Percentiles rank a stretch among this genome's conserved stretches.
These are phyloP conservation scores for Cercophora sp. DNA, from an alignment of 495 filamentous ascomycete genomes.

Conservation along the genomic window DNA sequence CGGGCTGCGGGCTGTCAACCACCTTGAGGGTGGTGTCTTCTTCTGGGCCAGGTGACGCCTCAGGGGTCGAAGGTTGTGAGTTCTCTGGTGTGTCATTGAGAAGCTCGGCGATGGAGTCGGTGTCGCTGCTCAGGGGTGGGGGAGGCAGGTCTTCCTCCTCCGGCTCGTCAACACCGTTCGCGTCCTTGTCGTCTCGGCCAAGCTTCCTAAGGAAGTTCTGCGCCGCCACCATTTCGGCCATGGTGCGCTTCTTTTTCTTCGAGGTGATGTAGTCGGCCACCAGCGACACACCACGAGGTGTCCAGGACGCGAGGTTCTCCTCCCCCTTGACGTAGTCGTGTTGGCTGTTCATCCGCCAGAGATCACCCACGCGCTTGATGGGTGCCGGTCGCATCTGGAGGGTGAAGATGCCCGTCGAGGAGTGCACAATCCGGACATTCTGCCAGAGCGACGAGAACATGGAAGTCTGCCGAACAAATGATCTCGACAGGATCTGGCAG, in stretches of 20 bases:
- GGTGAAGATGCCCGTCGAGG: conserved; percentile 78
- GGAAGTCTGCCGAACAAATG: conserved; percentile 76
- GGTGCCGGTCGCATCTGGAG: conserved; percentile 79
- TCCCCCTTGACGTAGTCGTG: conserved; percentile 94
- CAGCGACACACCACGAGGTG: conserved; percentile 81
- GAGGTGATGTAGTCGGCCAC: conserved; percentile 75
- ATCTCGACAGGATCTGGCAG: conserved; percentile 78
- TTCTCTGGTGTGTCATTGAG: conserved; percentile 44
- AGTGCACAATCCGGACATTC: conserved; percentile 78
- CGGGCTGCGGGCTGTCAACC: not conserved
- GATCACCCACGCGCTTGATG: conserved; percentile 83
- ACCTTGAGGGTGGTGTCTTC: not conserved
- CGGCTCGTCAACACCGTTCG: conserved; percentile 23
- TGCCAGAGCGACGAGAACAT: conserved; percentile 88
- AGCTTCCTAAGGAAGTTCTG: conserved; percentile 61
- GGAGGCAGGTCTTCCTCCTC: conserved; percentile 19
- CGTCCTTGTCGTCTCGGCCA: conserved; percentile 26
- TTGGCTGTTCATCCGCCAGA: conserved; percentile 96
- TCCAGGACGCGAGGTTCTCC: conserved; percentile 77
- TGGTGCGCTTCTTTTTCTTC: conserved; percentile 63
- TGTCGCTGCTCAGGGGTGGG: conserved; percentile 21
- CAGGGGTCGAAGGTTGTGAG: conserved; percentile 13
- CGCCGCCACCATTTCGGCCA: conserved; percentile 75
- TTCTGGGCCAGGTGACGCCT: not conserved
- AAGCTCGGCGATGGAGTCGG: conserved; percentile 43